Base-by-base conservation (phyloP, 202 grass and related monocot genomes). In the Dendrocalamus latiflorus region DNA sequence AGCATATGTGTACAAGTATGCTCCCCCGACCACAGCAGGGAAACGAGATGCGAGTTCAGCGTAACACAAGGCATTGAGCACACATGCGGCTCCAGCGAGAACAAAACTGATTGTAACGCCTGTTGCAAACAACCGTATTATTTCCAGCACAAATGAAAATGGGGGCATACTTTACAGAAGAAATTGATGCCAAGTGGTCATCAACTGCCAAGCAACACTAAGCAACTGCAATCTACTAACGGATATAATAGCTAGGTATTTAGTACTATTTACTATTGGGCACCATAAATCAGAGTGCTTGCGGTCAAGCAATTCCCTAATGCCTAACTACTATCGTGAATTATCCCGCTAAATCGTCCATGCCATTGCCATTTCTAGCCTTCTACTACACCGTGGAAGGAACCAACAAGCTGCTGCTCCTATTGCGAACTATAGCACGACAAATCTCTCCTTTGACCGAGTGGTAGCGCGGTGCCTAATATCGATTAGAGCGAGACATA, bases 1-100 rank as follows among this genome's bases (percentile, higher is more conserved):
- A 0, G 93, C 85, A 62, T 98, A 98, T 0, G 95, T 87, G 74
- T 98, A 98, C 38, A 98, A 16, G 91, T 95, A 93, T 60, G 95
- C 95, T 80, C 95, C 95, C 2, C 8, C 93, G 6, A 99, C 96
- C 42, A 99, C 93, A 50, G 96, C 93, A 45, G 96, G 96, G 47
- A 96, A 96, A 30, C 96, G 96, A 55, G 96, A 95, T 24, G 96
- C 88, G 7, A 99, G 75, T 51, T 99, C 96, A n/a, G 96, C 96
- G 76, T 99, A 99, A 75, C 93, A 99, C 82, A 96, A 61, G 8
- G 93, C 96, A 86, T 96, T 95, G 53, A 99, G 85, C 47, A 90
- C 87, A 61, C 91, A 94, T 62, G 96, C 93, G 9, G 89, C 91
- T 64, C 96, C 96, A 48, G 96, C 96, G 26, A 99, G 89, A 70